Evolutionary conservation across 768 basidiomycete species (phyloP), one percentile per base, ranked within the genome.

Genomic region (Omphalotus guepiniiformis): DNA sequence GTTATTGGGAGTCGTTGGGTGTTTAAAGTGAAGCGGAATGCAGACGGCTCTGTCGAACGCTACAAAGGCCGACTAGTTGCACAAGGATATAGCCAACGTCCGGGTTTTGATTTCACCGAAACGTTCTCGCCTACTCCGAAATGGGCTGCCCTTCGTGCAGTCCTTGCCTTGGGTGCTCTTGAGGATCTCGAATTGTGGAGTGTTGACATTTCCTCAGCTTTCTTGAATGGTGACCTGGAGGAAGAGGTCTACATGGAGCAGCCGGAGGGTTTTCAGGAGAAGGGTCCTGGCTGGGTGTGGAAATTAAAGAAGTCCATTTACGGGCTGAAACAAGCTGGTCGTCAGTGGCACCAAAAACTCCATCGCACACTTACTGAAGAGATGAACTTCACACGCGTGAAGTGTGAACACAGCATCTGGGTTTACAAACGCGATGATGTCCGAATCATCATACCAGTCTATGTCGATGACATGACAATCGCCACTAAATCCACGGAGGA

Each of bases 41-140:
- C 62, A 18, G 56, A 68, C 48, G 75, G 73, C 8, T 57, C 58
- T 2, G 58, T 76, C 29, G 59, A 63, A n/a, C 53, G 61, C 4
- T 65, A 65, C 58, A 73, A 75, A 54, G 68, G 64, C 16, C 43
- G 70, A 30, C 47, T 75, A n/a, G 71, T 74, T 25, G 72, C 73
- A 2, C 59, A 71, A 51, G 64, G 65, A 5, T 72, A 62, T 56
- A 54, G 53, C 23, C 72, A 75, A 48, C 54, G 53, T 13, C 63
- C 63, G 26, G 72, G 74, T 1, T 50, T 63, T 49, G 72, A 74
- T 48, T 74, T 59, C 55, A 58, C 54, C 38, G 64, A 74, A 41
- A 67, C 64, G 0, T 71, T 63, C 58, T 61, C 72, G 15, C 61
- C 65, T 3, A 62, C 60, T 16, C 43, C 53, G n/a, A 41, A 53